A percentile compares a stretch with the other conserved stretches of the same genome.
Conservation (phyloP, 805 yeast species). For the Candida silvatica region DNA sequence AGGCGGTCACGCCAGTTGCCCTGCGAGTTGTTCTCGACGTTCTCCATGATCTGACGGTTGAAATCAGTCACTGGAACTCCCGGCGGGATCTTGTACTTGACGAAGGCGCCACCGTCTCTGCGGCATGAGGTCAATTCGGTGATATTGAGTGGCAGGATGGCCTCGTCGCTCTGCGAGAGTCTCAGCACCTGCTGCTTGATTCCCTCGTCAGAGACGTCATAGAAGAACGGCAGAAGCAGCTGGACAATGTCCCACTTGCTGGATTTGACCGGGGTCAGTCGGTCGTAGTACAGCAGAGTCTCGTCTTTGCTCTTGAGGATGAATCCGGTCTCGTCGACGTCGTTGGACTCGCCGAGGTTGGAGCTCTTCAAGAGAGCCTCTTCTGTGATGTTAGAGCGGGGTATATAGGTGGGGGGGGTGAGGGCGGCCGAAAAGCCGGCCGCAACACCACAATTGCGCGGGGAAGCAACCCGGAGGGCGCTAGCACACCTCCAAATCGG, state of each 20-base stretch:
- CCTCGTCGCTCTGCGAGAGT: conserved; percentile 25
- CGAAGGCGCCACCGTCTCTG: conserved; percentile 94
- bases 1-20: conserved; percentile 25
- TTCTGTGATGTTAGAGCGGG: conserved; percentile 19
- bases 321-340: conserved; percentile 49
- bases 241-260: conserved; percentile 39
- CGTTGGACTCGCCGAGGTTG: conserved; percentile 46
- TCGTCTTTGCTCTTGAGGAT: conserved; percentile 40
- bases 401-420: too few species aligned
- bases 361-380: conserved; percentile 26
- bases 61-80: conserved; percentile 40
- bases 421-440: too few species aligned
- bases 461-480: too few species aligned
- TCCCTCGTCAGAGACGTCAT: conserved; percentile 30
- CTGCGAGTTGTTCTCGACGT: conserved; percentile 20
- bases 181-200: conserved; percentile 20
- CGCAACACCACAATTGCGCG: too few species aligned
- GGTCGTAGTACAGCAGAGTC: conserved; percentile 48
- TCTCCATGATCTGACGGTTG: conserved; percentile 36
- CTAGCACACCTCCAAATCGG: too few species aligned
- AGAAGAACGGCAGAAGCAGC: conserved; percentile 30
- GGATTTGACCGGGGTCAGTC: conserved; percentile 34
- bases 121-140: conserved; percentile 58
- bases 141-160: conserved; percentile 29
- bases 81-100: conserved; percentile 58